phyloP scores from a whole-genome alignment of 2,329 filamentous ascomycete species.

The Fusarium pilosicola region DNA sequence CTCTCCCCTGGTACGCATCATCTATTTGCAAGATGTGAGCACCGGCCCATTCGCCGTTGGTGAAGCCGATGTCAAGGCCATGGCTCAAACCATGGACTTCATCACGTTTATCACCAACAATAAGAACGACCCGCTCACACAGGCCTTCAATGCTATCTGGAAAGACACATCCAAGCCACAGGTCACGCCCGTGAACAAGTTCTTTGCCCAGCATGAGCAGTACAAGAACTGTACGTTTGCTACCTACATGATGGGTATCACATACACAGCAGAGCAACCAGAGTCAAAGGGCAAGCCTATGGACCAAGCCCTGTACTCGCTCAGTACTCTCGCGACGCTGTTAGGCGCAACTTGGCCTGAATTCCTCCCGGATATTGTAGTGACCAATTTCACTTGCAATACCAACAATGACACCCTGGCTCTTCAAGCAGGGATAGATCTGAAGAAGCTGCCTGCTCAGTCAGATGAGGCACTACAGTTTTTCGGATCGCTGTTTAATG shows the following conservation, averaged over 20 bases:
- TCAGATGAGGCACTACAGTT: neutral
- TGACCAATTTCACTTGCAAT: conserved; percentile 5
- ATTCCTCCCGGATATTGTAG: neutral
- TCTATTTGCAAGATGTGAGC: neutral
- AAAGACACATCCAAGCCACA: neutral
- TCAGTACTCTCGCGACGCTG: neutral
- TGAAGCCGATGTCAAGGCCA: neutral
- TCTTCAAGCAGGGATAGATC: neutral
- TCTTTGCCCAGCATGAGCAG: neutral
- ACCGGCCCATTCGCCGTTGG: neutral
- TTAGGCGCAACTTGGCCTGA: neutral
- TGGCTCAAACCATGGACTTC: neutral
- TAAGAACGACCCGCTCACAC: neutral
- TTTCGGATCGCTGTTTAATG: neutral
- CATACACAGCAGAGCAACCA: neutral
- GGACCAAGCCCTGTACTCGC: neutral
- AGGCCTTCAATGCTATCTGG: neutral
- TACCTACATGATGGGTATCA: conserved; percentile 1
- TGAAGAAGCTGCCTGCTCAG: neutral
- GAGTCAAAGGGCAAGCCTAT: neutral
- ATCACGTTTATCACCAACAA: neutral
- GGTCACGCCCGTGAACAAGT: neutral
- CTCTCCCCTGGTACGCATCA: neutral
- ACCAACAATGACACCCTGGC: neutral
- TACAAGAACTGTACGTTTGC: neutral